Evolutionary conservation across 202 grass and related monocot species (phyloP), one percentile per base, ranked within the genome.

Genomic region (Zizania palustris): DNA sequence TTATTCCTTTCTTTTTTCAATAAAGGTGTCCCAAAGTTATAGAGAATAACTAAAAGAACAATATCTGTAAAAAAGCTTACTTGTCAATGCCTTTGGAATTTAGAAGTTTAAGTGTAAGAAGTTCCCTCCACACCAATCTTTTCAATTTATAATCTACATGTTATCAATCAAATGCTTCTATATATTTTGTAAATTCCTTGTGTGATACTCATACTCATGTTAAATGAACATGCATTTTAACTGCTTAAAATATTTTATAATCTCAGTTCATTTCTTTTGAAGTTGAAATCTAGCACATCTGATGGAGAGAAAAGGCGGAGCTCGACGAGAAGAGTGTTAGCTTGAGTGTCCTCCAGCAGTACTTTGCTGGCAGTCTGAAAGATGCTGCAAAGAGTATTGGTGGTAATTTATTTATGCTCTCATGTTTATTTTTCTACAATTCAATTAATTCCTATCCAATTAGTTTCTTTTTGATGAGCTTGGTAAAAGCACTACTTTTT

Each of bases 331-430:
- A 85, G 58, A 85, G 87, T 78, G 72, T 90, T 82, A 85, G 82
- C 78, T 77, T 96, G 69, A 85, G 42, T 74, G 74, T 87, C 80
- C 92, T 96, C 87, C 86, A 89, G 45, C 74, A 82, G n/a, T 85
- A 96, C 45, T 96, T 91, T 65, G 71, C 92, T 53, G 83, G 88
- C 53, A 96, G 83, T 76, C 68, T 93, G 46, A 93, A 86, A 84
- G 88, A 90, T 78, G 88, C 91, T 78, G 85, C 88, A 73, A 93
- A 93, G 64, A 90, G 75, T 71, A 85, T 90, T 78, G 91, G 87
- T 43, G 88, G 91, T 90, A 77, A 45, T 84, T 64, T 60, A 2
- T 13, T 67, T 67, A 62, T 71, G 35, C 28, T 53, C 13, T 40
- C 12, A 58, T 37, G 45, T 80, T 50, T 69, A 12, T 61, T n/a